Evolutionary conservation across 2,329 filamentous ascomycete genomes (phyloP), one percentile per base, ranked within the genome.

Genomic region (Diaporthe sp.): DNA sequence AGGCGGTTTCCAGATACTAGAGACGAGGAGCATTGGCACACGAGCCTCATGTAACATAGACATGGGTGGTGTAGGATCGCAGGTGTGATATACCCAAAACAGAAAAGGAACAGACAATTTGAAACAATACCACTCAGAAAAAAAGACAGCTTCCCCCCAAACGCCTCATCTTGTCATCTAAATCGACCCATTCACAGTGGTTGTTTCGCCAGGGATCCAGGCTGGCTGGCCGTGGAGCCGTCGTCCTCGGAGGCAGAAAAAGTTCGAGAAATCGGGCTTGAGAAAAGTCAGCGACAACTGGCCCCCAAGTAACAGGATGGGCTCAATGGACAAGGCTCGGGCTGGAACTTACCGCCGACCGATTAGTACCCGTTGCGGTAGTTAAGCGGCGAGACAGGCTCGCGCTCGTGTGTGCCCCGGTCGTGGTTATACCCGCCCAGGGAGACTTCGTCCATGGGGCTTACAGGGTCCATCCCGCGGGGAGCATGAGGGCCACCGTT

Each of bases 11-110:
- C n/a, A 42, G 34, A 17, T 28, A 28, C 34, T 28, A 55, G 31
- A 42, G 65, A 25, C 49, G 34, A 55, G 34, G 4, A 5, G 9
- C n/a, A 13, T 39, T 39, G 49, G 34, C 65, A 28, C 46, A 42
- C 49, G 22, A 70, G 49, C 34, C 49, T 42, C 65, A 53, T 70
- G 65, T n/a, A 55, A 70, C 49, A 5, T 70, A 13, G 49, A 42
- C 49, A 28, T 42, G 49, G 49, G 13, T 70, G 34, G 22, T 31
- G 34, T 42, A 55, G 8, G 49, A 9, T 55, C 46, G 25, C 25
- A 34, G 13, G 19, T 31, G 62, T 53, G 46, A 68, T 53, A 42
- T 15, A 53, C 46, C 49, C 34, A 53, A 70, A 42, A 55, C 46
- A 70, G 25, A 70, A 39, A 37, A 53, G 2, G 13, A 55, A 55